phyloP scores from a whole-genome alignment of 164 flowering plant genomes.

The Vitis rupestris region DNA sequence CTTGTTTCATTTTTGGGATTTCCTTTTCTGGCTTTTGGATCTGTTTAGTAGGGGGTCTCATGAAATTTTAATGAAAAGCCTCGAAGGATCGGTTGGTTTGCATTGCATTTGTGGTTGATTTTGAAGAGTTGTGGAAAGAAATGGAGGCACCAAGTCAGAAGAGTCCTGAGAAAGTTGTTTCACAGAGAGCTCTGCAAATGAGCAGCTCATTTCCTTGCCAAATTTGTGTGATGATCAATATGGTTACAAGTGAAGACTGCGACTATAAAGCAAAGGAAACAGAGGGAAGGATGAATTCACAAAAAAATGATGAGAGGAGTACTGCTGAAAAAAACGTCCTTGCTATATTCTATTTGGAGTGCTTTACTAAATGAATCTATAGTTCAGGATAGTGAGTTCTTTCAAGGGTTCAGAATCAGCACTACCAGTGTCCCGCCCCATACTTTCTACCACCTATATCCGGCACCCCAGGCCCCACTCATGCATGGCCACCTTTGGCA shows the following conservation, averaged over 20 bases:
- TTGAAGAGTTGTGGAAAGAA: constrained; percentile 4
- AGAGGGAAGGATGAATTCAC: constrained; percentile 15
- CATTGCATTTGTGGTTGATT: neutral
- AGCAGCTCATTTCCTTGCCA: constrained; percentile 84
- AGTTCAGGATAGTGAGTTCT: constrained; percentile 20
- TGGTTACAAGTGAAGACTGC: constrained; percentile 22
- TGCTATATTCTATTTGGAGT: constrained; percentile 68
- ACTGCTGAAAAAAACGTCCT: constrained; percentile 38
- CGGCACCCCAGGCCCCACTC: no score
- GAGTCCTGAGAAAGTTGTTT: constrained; percentile 71
- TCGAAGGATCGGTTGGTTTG: neutral
- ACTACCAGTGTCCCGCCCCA: constrained; percentile 41
- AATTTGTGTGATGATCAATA: constrained; percentile 60
- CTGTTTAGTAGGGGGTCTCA: no score
- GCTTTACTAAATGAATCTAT: constrained; percentile 33
- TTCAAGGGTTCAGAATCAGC: constrained; percentile 18
- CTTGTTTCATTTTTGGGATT: no score
- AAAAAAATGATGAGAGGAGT: constrained; percentile 7
- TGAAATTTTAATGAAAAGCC: no score
- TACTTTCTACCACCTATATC: no score
- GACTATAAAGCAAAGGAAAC: constrained; percentile 15
- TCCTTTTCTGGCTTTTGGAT: no score
- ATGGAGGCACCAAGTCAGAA: constrained; percentile 49
- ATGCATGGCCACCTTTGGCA: no score
- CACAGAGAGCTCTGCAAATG: constrained; percentile 80